phyloP scores from a whole-genome alignment of 768 basidiomycete genomes.

The Trametes punicea region DNA sequence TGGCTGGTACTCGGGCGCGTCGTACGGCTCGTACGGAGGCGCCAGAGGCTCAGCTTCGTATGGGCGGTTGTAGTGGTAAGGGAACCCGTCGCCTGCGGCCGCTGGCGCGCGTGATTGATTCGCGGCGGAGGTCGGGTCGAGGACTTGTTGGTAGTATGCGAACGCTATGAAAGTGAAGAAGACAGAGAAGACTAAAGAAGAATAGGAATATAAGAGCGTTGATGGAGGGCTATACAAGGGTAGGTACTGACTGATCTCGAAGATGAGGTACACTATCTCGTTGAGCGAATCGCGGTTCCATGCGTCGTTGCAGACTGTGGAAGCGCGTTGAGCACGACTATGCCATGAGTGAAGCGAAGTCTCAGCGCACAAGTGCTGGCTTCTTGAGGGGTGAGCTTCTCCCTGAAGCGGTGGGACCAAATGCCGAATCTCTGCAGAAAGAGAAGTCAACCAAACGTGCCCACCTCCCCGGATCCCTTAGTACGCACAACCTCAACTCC shows the following conservation, averaged over 20 bases:
- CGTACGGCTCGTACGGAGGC: conserved; percentile 27
- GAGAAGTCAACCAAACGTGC: neutral
- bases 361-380: conserved; percentile 45
- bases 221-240: neutral
- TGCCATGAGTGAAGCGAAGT: neutral
- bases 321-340: neutral
- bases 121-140: conserved; percentile 59
- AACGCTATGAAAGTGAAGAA: conserved; percentile 68
- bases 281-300: conserved; percentile 69
- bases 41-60: conserved; percentile 41
- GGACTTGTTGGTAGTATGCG: conserved; percentile 70
- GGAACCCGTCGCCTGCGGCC: conserved; percentile 33
- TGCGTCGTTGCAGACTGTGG: conserved; percentile 54
- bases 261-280: conserved; percentile 60
- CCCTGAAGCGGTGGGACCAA: conserved; percentile 27
- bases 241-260: conserved; percentile 51
- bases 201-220: neutral
- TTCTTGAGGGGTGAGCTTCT: conserved; percentile 29
- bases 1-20: conserved; percentile 18
- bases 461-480: neutral
- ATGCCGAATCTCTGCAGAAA: conserved; percentile 27
- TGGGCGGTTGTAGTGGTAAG: conserved; percentile 58
- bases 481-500: conserved; percentile 33
- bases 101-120: conserved; percentile 47
- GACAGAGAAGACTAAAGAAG: conserved; percentile 45